Evolutionary conservation across 2,329 filamentous ascomycete genomes (phyloP).

Genomic region (Aspergillus fumigatus): DNA sequence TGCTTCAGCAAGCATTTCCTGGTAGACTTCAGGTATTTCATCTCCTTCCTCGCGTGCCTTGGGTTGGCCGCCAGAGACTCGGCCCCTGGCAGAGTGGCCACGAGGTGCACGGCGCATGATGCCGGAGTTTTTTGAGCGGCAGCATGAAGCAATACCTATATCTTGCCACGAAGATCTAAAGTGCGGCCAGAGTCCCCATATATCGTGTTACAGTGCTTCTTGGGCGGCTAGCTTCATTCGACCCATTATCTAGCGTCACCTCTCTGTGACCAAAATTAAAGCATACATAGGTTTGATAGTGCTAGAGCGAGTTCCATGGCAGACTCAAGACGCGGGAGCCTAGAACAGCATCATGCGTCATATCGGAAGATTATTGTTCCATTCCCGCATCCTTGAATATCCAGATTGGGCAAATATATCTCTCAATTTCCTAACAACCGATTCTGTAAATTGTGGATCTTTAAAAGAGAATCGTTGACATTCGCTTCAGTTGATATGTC

Average conservation of each 20-base stretch:
- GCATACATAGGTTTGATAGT: not conserved
- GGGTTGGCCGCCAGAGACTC: slow-evolving; percentile 7
- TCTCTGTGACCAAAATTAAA: not conserved
- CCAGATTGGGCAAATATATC: not conserved
- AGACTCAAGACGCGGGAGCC: not conserved
- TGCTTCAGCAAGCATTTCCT: slow-evolving; percentile 40
- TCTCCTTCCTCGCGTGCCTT: slow-evolving; percentile 13
- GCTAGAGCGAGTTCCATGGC: slow-evolving; percentile 1
- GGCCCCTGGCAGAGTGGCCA: slow-evolving; percentile 13
- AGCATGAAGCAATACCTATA: slow-evolving; percentile 10
- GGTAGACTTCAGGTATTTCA: slow-evolving; percentile 36
- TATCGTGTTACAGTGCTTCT: not conserved
- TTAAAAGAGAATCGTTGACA: not conserved
- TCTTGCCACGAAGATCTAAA: not conserved
- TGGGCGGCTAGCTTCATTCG: not conserved
- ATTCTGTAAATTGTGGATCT: not conserved
- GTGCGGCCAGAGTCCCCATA: not conserved
- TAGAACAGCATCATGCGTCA: slow-evolving; percentile 5
- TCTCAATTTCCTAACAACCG: not conserved
- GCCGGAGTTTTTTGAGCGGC: not conserved
- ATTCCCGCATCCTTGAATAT: not conserved
- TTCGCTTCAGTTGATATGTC: not conserved
- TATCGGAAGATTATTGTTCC: slow-evolving; percentile 3
- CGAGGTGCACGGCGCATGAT: slow-evolving; percentile 19
- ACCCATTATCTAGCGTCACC: not conserved